These are phyloP conservation scores for Colletotrichum sojae DNA, from an alignment of 2,329 filamentous ascomycete genomes.

Conservation along the genomic window DNA sequence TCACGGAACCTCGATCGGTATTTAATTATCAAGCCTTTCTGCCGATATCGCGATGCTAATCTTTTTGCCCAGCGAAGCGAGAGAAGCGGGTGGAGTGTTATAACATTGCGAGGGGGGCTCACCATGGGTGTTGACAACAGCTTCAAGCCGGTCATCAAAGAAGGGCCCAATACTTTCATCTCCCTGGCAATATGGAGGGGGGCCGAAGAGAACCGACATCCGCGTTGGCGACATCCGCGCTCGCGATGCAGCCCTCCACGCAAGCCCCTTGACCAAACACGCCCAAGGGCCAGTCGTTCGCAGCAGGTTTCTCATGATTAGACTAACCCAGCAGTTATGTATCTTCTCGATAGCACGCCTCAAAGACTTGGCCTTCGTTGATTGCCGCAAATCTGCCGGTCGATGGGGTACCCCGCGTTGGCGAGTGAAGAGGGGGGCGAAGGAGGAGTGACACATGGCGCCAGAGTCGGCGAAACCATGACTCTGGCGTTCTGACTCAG, in stretches of 20 bases:
- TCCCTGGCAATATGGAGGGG: neutral
- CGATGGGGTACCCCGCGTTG: neutral
- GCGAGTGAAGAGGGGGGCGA: neutral
- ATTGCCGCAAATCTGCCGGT: neutral
- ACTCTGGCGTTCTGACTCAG: conserved; percentile 36
- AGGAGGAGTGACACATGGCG: conserved; percentile 27
- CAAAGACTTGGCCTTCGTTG: neutral
- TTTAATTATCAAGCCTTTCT: neutral
- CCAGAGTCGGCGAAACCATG: conserved; percentile 18
- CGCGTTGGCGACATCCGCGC: neutral
- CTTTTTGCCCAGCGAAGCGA: neutral
- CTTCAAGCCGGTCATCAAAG: neutral
- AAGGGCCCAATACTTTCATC: neutral
- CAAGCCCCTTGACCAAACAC: neutral
- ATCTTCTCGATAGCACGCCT: neutral
- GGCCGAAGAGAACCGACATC: neutral
- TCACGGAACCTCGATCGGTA: too few relatives aligned
- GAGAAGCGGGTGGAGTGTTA: neutral
- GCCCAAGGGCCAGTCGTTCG: neutral
- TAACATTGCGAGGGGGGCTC: conserved; percentile 13
- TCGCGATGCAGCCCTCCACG: neutral
- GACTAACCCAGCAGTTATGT: neutral
- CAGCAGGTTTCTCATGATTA: conserved; percentile 1
- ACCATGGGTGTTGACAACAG: conserved; percentile 10
- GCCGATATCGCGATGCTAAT: neutral